phyloP scores from a whole-genome alignment of 75 land plant genomes.

The Adiantum capillusveneris region DNA sequence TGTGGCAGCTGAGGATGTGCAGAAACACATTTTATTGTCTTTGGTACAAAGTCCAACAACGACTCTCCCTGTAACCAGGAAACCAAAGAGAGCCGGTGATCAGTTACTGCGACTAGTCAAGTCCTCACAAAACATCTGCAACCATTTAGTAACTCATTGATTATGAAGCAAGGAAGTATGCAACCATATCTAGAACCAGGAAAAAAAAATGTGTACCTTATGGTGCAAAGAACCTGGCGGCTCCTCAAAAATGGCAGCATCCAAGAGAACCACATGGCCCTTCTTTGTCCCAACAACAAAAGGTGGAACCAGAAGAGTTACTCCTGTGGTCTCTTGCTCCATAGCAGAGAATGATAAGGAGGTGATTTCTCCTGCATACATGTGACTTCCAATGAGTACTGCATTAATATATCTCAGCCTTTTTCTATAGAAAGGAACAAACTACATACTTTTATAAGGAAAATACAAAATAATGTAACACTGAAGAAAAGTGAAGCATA shows the following conservation, averaged over 20 bases:
- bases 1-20: slow-evolving; percentile 20
- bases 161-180: not conserved
- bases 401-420: no score
- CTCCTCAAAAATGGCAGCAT: slow-evolving; percentile 34
- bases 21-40: slow-evolving; percentile 9
- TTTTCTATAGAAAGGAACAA: no score
- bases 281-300: slow-evolving; percentile 22
- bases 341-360: slow-evolving; percentile 19
- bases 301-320: slow-evolving; percentile 19
- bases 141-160: no score
- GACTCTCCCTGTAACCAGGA: slow-evolving; percentile 19
- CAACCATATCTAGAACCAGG: not conserved
- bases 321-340: slow-evolving; percentile 1
- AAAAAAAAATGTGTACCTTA: slow-evolving; percentile 11
- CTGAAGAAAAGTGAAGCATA: no score
- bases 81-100: no score
- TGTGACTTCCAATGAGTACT: no score
- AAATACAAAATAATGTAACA: no score
- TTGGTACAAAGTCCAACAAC: slow-evolving; percentile 18
- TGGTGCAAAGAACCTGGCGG: slow-evolving; percentile 7
- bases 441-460: no score
- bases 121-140: no score
- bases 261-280: slow-evolving; percentile 13
- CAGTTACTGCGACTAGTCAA: no score
- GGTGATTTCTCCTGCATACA: slow-evolving; percentile 28